Conservation (phyloP, 257 asterid genomes). For the Gentiana dahurica region DNA sequence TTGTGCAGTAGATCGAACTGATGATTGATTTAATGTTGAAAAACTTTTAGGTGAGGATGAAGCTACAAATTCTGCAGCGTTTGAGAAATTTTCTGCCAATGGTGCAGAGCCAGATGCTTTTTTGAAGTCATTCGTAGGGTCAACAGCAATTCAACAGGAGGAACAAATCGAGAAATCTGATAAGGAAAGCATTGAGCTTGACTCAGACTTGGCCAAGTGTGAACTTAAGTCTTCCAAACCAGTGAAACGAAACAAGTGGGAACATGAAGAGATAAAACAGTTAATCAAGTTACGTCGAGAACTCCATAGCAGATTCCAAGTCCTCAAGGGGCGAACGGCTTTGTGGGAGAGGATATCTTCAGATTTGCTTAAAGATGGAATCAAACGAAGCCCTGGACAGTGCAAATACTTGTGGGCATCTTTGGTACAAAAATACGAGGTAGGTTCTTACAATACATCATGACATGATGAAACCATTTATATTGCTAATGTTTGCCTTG, state of each 20-base stretch:
- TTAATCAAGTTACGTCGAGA: constrained; percentile 75
- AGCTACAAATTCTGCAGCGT: constrained; percentile 19
- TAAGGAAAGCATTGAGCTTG: constrained; percentile 31
- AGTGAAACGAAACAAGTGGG: constrained; percentile 77
- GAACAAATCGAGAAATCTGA: constrained; percentile 20
- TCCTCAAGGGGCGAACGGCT: constrained; percentile 84
- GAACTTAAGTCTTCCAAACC: constrained; percentile 37
- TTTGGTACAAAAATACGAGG: constrained; percentile 91
- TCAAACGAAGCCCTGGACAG: constrained; percentile 71
- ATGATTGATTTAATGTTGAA: constrained; percentile 21
- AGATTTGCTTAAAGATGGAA: constrained; percentile 46
- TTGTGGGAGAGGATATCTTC: constrained; percentile 98
- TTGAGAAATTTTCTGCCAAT: constrained; percentile 14
- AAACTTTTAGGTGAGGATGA: constrained; percentile 28
- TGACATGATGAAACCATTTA: background rate
- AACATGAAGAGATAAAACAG: constrained; percentile 73
- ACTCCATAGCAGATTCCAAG: constrained; percentile 78
- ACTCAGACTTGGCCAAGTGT: constrained; percentile 29
- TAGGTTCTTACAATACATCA: constrained; percentile 12
- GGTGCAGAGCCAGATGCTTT: constrained; percentile 39
- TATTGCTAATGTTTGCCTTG: background rate
- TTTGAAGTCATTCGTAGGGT: constrained; percentile 35
- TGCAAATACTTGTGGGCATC: constrained; percentile 98
- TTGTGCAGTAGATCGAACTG: constrained; percentile 32
- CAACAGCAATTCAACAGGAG: constrained; percentile 22